phyloP scores from a whole-genome alignment of 2,329 filamentous ascomycete species.

The Nannizziopsis barbatae region DNA sequence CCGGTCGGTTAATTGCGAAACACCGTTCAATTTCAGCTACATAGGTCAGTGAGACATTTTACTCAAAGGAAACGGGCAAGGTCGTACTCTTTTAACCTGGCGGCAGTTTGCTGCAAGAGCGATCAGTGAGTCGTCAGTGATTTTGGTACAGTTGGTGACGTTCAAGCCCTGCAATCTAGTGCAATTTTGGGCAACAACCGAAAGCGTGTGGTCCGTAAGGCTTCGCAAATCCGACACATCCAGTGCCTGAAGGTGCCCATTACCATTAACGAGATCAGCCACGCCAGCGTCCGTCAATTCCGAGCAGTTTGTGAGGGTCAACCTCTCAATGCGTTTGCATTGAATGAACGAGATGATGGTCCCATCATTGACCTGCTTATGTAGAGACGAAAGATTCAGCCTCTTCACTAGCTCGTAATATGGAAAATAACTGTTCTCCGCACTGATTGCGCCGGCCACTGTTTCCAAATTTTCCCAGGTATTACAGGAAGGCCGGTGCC shows the following conservation, averaged over 20 bases:
- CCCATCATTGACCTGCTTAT: slow-evolving; percentile 70
- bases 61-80: background rate
- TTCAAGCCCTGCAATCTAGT: slow-evolving; percentile 81
- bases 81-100: slow-evolving; percentile 70
- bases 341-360: slow-evolving; percentile 69
- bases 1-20: slow-evolving; percentile 68
- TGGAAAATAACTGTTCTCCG: slow-evolving; percentile 66
- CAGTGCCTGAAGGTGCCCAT: slow-evolving; percentile 69
- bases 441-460: slow-evolving; percentile 67
- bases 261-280: slow-evolving; percentile 65
- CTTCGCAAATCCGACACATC: slow-evolving; percentile 74
- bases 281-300: slow-evolving; percentile 76
- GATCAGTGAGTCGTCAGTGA: slow-evolving; percentile 78
- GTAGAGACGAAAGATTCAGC: slow-evolving; percentile 74
- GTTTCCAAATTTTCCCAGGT: slow-evolving; percentile 69
- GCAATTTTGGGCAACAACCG: slow-evolving; percentile 69
- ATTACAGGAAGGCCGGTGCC: slow-evolving; percentile 86
- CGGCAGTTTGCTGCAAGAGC: slow-evolving; percentile 69
- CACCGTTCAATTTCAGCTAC: slow-evolving; percentile 88
- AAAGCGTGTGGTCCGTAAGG: slow-evolving; percentile 71
- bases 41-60: slow-evolving; percentile 1
- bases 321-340: slow-evolving; percentile 82
- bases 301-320: slow-evolving; percentile 84
- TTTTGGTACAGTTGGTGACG: slow-evolving; percentile 70
- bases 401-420: slow-evolving; percentile 87